Conservation (phyloP, 1,284 basidiomycete species). For the Ceratobasidium sp. region DNA sequence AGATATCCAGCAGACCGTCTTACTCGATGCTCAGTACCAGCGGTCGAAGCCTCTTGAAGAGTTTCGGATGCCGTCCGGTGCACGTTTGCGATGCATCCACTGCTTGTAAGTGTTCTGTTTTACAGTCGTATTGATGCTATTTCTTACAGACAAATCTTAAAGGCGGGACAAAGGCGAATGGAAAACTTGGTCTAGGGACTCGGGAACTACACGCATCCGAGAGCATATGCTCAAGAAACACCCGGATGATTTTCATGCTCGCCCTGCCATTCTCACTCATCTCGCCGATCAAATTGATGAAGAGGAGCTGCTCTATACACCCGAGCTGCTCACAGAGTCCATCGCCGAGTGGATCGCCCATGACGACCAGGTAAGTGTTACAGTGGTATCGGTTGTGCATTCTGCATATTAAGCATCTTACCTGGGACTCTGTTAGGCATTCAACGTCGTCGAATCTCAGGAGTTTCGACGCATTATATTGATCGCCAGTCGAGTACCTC, state of each 20-base stretch:
- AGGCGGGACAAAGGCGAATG: background rate
- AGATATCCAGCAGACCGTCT: no score
- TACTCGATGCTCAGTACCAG: no score
- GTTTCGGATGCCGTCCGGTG: no score
- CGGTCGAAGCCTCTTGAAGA: no score
- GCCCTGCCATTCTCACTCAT: background rate
- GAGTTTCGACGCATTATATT: background rate
- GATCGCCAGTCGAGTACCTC: background rate
- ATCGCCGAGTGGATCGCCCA: background rate
- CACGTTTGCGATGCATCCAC: no score
- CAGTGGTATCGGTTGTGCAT: background rate
- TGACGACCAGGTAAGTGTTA: conserved; percentile 9
- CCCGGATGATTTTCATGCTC: background rate
- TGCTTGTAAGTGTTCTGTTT: no score
- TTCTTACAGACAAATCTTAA: no score
- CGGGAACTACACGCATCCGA: background rate
- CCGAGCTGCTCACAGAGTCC: background rate
- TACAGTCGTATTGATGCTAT: no score
- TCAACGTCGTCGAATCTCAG: no score
- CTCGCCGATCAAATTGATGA: background rate
- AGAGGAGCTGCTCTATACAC: background rate
- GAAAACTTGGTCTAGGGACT: background rate
- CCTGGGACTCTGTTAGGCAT: no score
- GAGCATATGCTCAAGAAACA: background rate
- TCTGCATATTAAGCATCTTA: background rate